Evolutionary conservation across 2,329 filamentous ascomycete genomes (phyloP).

Genomic region (Colletotrichum salicis): DNA sequence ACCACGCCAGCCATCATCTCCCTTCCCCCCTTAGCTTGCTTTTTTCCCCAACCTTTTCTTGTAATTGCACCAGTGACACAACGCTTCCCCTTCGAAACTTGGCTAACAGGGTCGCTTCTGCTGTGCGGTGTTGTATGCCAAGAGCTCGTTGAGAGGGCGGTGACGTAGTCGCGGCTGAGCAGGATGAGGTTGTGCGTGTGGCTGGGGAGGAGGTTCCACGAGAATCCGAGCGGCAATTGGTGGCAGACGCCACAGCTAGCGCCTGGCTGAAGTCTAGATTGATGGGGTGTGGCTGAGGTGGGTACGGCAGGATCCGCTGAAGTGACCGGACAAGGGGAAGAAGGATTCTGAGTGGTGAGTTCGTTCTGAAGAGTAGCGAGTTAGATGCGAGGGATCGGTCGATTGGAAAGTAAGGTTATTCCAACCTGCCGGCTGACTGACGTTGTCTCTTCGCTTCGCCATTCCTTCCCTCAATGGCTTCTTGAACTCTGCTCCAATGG

Average conservation of each 20-base stretch:
- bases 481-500: background rate
- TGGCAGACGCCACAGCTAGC: background rate
- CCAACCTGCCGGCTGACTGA: background rate
- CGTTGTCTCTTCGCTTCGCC: background rate
- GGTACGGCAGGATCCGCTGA: conserved; percentile 13
- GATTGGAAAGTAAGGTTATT: background rate
- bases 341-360: background rate
- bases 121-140: conserved; percentile 14
- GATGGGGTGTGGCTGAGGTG: conserved; percentile 5
- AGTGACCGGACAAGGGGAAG: background rate
- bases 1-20: background rate
- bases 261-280: background rate
- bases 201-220: background rate
- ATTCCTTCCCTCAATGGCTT: background rate
- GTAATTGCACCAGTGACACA: background rate
- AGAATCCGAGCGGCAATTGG: background rate
- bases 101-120: conserved; percentile 1
- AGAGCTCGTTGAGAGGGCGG: conserved; percentile 4
- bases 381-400: background rate
- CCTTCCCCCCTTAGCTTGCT: background rate
- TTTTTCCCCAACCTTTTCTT: conserved; percentile 8
- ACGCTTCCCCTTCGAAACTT: background rate
- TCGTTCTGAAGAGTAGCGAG: background rate
- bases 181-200: background rate
- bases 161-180: conserved; percentile 23